Percentiles rank a stretch among this genome's conserved stretches.
Conservation (phyloP, 2,329 filamentous ascomycete genomes). For the Myriosclerotinia scirpicola region DNA sequence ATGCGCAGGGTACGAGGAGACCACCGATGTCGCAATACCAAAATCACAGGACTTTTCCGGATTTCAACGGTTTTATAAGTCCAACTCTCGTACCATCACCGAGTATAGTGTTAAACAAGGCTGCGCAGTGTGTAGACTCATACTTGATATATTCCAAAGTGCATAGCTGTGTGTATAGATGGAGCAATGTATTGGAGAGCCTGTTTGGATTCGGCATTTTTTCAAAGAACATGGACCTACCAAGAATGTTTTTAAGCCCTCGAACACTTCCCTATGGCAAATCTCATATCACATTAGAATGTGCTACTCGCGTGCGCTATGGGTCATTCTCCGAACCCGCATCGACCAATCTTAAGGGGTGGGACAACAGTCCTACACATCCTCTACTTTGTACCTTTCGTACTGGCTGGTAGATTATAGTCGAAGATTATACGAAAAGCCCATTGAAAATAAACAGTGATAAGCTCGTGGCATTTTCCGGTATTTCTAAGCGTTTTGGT, state of each 20-base stretch:
- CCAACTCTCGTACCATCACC: too few relatives aligned
- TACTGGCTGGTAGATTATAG: background rate
- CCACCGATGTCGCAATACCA: too few relatives aligned
- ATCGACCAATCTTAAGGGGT: background rate
- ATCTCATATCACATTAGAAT: background rate
- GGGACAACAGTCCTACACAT: background rate
- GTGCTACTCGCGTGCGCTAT: background rate
- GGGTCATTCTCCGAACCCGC: background rate
- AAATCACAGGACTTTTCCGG: too few relatives aligned
- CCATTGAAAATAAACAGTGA: background rate
- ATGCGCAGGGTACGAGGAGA: too few relatives aligned
- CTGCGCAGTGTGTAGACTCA: too few relatives aligned
- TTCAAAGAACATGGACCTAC: background rate
- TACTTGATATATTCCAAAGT: too few relatives aligned
- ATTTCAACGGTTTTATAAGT: too few relatives aligned
- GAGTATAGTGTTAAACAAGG: too few relatives aligned
- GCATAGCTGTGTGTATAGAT: too few relatives aligned
- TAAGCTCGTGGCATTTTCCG: background rate
- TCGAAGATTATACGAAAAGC: background rate
- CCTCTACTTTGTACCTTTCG: background rate
- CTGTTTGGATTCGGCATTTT: background rate
- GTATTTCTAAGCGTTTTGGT: background rate
- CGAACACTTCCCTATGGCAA: background rate
- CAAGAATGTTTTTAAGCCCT: conserved; percentile 1
- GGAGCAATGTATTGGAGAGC: background rate